Conservation (phyloP, 306 rosid genomes). For the Mimosa bimucronata region DNA sequence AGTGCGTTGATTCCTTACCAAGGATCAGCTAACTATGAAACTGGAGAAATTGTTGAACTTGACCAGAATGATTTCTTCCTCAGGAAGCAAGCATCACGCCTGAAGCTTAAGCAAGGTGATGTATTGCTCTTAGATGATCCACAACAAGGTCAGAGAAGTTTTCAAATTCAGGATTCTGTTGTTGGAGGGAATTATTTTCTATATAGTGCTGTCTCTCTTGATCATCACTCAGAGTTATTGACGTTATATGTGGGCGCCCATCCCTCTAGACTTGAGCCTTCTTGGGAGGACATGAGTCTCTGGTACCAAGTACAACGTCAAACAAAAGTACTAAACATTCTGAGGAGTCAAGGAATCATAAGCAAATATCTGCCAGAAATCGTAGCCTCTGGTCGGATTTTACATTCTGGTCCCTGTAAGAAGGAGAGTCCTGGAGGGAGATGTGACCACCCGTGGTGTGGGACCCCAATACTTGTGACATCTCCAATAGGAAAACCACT, state of each 20-base stretch:
- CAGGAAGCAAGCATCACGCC: constrained; percentile 49
- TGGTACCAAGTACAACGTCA: constrained; percentile 98
- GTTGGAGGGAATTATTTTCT: constrained; percentile 70
- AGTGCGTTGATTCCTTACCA: constrained; percentile 67
- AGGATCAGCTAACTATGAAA: constrained; percentile 46
- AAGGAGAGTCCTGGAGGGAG: constrained; percentile 78
- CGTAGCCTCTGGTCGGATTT: constrained; percentile 76
- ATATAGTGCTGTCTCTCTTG: constrained; percentile 70
- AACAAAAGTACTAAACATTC: constrained; percentile 81
- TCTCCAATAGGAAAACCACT: constrained; percentile 84
- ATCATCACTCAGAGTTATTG: constrained; percentile 59
- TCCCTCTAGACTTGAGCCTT: constrained; percentile 86
- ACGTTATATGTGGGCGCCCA: constrained; percentile 81
- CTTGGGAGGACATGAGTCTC: constrained; percentile 98
- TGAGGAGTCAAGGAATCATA: constrained; percentile 71
- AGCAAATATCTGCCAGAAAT: constrained; percentile 79
- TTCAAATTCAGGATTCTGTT: constrained; percentile 74
- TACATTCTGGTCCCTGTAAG: constrained; percentile 79
- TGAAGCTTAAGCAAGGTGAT: constrained; percentile 69
- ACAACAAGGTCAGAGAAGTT: constrained; percentile 73
- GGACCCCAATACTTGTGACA: constrained; percentile 88
- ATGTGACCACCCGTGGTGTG: constrained; percentile 92
- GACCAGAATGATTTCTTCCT: constrained; percentile 56
- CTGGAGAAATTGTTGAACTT: constrained; percentile 78
- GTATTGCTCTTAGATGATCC: constrained; percentile 76